Conservation (phyloP, 306 rosid genomes). For the Ochetophila trinervis region DNA sequence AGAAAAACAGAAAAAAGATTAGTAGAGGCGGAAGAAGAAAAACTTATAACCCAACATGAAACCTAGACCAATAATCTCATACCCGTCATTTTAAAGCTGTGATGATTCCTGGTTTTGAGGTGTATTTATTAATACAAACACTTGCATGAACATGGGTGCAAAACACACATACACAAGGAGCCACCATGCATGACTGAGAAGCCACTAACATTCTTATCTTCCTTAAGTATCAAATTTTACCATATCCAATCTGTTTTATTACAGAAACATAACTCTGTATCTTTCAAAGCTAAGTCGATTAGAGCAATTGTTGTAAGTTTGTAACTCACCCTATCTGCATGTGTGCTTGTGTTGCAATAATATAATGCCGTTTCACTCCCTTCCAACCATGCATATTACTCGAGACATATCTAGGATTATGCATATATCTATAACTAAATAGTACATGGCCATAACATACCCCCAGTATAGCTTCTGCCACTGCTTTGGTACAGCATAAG, state of each 20-base stretch:
- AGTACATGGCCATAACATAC: conserved; percentile 31
- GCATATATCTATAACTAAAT: background rate
- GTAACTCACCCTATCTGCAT: background rate
- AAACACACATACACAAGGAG: no score
- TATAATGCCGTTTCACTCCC: background rate
- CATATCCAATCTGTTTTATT: background rate
- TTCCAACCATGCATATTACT: background rate
- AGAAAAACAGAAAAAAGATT: conserved; percentile 4
- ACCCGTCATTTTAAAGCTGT: background rate
- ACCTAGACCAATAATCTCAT: background rate
- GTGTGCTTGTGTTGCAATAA: background rate
- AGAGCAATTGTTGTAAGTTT: background rate
- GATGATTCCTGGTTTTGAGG: no score
- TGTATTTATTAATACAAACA: no score
- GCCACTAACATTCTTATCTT: no score
- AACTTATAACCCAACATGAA: background rate
- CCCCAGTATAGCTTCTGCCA: conserved; percentile 75
- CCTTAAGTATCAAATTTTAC: no score
- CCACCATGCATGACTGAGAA: no score
- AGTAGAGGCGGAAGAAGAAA: conserved; percentile 8
- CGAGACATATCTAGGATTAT: background rate
- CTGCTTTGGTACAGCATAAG: conserved; percentile 36
- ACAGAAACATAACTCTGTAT: background rate
- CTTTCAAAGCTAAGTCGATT: background rate
- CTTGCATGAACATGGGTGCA: no score